Percentiles rank a stretch among this genome's conserved stretches.
Evolutionary conservation across 176 grass and related monocot species (phyloP).

Genomic region (Oryza australiensis): DNA sequence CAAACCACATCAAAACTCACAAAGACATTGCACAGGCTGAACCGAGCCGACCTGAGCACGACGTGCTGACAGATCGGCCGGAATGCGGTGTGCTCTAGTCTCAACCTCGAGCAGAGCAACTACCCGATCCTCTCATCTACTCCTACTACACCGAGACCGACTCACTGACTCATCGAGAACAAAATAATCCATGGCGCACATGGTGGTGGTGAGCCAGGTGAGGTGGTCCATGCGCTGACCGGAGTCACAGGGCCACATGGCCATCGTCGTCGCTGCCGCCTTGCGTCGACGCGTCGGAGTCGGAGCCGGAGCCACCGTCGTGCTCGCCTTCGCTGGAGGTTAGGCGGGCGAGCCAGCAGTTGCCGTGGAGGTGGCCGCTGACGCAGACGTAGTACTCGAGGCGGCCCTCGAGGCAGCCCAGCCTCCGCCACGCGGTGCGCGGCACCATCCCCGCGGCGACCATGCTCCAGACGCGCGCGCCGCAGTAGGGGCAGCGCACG

Average conservation of each 20-base stretch:
- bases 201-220: background rate
- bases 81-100: too few relatives aligned
- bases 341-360: slow-evolving; percentile 80
- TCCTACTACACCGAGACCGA: background rate
- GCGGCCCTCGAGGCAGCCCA: slow-evolving; percentile 49
- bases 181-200: background rate
- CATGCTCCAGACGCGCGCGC: slow-evolving; percentile 90
- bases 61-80: too few relatives aligned
- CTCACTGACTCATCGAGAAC: background rate
- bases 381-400: slow-evolving; percentile 91
- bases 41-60: background rate
- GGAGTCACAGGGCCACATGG: background rate
- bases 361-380: slow-evolving; percentile 81
- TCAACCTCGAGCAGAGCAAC: too few relatives aligned
- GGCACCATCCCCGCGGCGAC: slow-evolving; percentile 62
- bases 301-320: background rate
- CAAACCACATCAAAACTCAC: background rate
- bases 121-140: background rate
- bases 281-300: background rate
- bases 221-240: background rate
- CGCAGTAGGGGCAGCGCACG: slow-evolving; percentile 72
- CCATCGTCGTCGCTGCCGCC: slow-evolving; percentile 10
- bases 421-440: slow-evolving; percentile 52
- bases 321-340: slow-evolving; percentile 47
- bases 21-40: background rate